A percentile compares a stretch with the other conserved stretches of the same genome.
These are phyloP conservation scores for Talaromyces sp. DNA, from an alignment of 2,329 filamentous ascomycete genomes.

Conservation along the genomic window DNA sequence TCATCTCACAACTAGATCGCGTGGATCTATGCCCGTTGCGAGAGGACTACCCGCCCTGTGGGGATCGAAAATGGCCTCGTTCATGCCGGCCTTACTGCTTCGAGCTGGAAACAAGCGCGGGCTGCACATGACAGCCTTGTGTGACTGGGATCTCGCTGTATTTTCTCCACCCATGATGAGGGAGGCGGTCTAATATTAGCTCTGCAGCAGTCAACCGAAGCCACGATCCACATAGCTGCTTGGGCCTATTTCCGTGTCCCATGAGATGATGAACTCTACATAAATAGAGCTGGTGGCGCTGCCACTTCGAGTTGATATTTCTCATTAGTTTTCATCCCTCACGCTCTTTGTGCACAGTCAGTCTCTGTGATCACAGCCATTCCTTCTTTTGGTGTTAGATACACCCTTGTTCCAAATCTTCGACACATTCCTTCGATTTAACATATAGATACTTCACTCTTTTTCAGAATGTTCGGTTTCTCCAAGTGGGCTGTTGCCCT, in stretches of 20 bases:
- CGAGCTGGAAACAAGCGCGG: background rate
- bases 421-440: background rate
- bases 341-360: background rate
- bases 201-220: background rate
- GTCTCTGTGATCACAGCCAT: background rate
- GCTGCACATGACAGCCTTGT: background rate
- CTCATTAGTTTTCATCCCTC: background rate
- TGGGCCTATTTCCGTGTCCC: background rate
- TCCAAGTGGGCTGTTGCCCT: slow-evolving; percentile 6
- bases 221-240: background rate
- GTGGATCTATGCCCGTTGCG: background rate
- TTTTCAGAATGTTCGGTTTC: slow-evolving; percentile 3
- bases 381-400: slow-evolving; percentile 7
- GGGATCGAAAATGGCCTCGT: background rate
- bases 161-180: background rate
- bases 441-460: background rate
- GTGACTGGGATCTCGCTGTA: background rate
- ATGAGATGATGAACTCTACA: background rate
- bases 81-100: background rate
- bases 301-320: background rate
- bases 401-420: slow-evolving; percentile 1
- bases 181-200: background rate
- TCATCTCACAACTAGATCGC: background rate
- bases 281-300: background rate
- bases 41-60: background rate